These are phyloP conservation scores for Ophiosphaerella herpotricha DNA, from an alignment of 2,329 filamentous ascomycete genomes.

Conservation along the genomic window DNA sequence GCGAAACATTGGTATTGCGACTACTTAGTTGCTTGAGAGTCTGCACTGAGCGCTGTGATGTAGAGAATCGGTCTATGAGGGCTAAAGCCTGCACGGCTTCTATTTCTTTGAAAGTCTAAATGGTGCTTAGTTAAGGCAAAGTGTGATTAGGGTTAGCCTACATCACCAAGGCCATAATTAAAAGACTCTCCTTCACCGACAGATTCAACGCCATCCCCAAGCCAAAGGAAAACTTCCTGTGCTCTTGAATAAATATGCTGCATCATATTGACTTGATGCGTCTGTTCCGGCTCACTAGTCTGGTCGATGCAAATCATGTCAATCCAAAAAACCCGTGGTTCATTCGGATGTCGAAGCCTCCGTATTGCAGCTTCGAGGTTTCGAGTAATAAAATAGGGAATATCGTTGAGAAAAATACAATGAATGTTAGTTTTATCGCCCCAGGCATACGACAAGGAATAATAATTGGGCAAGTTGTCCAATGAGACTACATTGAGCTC, in stretches of 20 bases:
- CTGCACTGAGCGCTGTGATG: no score
- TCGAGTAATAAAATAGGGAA: background rate
- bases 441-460: no score
- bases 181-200: background rate
- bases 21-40: no score
- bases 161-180: no score
- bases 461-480: background rate
- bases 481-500: background rate
- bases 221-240: background rate
- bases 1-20: no score
- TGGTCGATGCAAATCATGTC: constrained; percentile 5
- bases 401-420: no score
- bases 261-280: constrained; percentile 3
- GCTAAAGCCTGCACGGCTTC: no score
- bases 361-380: constrained; percentile 1
- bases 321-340: constrained; percentile 2
- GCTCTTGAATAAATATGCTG: background rate
- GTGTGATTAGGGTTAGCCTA: no score
- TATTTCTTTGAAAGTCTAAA: no score
- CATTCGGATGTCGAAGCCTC: background rate
- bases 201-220: background rate
- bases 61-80: no score
- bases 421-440: no score
- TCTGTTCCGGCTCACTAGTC: background rate
- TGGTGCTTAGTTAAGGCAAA: no score